Conservation (phyloP, 495 filamentous ascomycete species). For the Podospora tetraspora region DNA sequence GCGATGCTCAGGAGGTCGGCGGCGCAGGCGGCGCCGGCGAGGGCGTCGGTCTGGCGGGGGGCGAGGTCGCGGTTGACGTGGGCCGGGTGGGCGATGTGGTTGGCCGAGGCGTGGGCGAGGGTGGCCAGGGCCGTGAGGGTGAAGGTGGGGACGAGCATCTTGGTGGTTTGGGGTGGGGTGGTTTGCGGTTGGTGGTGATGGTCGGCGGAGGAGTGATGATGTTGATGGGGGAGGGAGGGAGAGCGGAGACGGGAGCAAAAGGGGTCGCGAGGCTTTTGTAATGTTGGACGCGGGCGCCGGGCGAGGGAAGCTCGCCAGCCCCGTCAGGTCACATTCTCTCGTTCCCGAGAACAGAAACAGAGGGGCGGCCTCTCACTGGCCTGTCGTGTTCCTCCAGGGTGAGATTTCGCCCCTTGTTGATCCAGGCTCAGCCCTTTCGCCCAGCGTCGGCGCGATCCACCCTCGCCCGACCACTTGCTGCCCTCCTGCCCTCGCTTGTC, state of each 20-base stretch:
- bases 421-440: background rate
- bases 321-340: background rate
- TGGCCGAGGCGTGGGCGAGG: slow-evolving; percentile 1
- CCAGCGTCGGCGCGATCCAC: background rate
- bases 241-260: background rate
- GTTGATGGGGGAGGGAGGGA: background rate
- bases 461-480: background rate
- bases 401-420: background rate
- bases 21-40: slow-evolving; percentile 12
- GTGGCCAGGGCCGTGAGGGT: background rate
- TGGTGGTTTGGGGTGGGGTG: background rate
- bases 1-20: slow-evolving; percentile 13
- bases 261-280: background rate
- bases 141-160: background rate
- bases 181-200: background rate
- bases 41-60: slow-evolving; percentile 16
- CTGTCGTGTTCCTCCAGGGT: background rate
- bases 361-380: background rate
- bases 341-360: background rate
- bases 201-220: background rate
- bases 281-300: background rate
- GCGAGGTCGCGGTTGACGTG: slow-evolving; percentile 10
- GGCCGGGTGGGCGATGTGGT: slow-evolving; percentile 7
- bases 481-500: background rate
- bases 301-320: background rate